These are phyloP conservation scores for Isabelozyma pseudorhagii DNA, from an alignment of 805 yeast genomes.

Conservation along the genomic window DNA sequence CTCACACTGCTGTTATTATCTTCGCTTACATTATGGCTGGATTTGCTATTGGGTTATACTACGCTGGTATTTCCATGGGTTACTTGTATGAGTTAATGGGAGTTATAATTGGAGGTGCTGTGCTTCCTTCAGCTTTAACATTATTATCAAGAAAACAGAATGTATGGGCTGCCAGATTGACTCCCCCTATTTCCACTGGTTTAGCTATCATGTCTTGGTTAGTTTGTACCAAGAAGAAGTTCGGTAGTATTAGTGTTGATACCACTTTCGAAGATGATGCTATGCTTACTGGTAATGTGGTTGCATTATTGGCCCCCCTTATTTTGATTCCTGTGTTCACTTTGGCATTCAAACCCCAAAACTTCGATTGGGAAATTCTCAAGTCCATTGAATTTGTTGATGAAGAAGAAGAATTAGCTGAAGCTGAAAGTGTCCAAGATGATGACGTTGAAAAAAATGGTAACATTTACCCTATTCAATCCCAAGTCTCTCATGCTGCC, in stretches of 20 bases:
- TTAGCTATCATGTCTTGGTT: conserved; percentile 66
- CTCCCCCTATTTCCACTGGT: conserved; percentile 78
- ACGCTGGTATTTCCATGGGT: conserved; percentile 84
- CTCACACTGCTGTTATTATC: conserved; percentile 62
- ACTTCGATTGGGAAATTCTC: conserved; percentile 69
- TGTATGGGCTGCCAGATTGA: conserved; percentile 60
- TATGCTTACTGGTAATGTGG: conserved; percentile 86
- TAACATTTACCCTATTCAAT: conserved; percentile 28
- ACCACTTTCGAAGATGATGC: conserved; percentile 81
- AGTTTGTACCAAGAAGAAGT: conserved; percentile 30
- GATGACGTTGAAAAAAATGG: conserved; percentile 18
- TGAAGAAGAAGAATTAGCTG: conserved; percentile 62
- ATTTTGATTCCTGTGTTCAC: conserved; percentile 67
- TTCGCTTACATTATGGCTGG: conserved; percentile 70
- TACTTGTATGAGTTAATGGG: conserved; percentile 88
- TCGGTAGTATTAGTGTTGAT: conserved; percentile 29
- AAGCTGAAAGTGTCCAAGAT: conserved; percentile 24
- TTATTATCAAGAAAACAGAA: conserved; percentile 65
- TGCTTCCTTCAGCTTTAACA: conserved; percentile 69
- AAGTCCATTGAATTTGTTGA: conserved; percentile 63
- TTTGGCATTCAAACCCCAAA: conserved; percentile 59
- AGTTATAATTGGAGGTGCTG: conserved; percentile 82
- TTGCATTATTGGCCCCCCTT: conserved; percentile 72
- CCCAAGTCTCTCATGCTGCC: conserved; percentile 39
- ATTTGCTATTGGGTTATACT: conserved; percentile 75